Percentiles rank a stretch among this genome's conserved stretches.
Evolutionary conservation across 148 eudicot genomes (phyloP).

Genomic region (Suaeda aralocaspica): DNA sequence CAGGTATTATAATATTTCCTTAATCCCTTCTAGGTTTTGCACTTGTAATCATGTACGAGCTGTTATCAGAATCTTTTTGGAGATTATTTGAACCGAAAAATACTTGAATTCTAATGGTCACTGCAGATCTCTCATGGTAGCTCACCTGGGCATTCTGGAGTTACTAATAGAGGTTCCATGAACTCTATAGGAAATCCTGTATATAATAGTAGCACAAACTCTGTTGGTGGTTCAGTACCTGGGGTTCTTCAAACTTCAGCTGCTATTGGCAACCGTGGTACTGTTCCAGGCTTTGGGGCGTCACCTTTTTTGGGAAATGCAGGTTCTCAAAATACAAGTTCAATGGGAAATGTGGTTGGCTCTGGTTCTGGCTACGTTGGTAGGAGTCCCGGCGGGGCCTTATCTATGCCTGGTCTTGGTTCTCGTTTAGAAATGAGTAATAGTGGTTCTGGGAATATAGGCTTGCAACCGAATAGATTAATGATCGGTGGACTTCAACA

Average conservation of each 20-base stretch:
- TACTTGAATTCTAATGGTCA: background rate
- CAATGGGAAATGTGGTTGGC: slow-evolving; percentile 64
- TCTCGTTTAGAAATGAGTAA: slow-evolving; percentile 68
- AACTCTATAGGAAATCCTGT: slow-evolving; percentile 75
- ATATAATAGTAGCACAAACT: slow-evolving; percentile 60
- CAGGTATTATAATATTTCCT: slow-evolving; percentile 35
- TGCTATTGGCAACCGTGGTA: slow-evolving; percentile 65
- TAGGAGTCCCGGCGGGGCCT: slow-evolving; percentile 80
- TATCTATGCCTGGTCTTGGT: slow-evolving; percentile 78
- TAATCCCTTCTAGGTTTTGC: no score
- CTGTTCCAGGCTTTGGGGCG: slow-evolving; percentile 76
- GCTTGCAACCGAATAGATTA: slow-evolving; percentile 74
- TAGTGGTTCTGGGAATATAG: slow-evolving; percentile 69
- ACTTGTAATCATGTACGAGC: background rate
- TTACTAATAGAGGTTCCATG: slow-evolving; percentile 81
- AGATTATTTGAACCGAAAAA: background rate
- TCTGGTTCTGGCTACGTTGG: slow-evolving; percentile 65
- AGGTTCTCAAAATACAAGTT: slow-evolving; percentile 64
- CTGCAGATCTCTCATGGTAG: slow-evolving; percentile 72
- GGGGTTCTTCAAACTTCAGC: slow-evolving; percentile 86
- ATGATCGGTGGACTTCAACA: slow-evolving; percentile 72
- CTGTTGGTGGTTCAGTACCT: slow-evolving; percentile 84
- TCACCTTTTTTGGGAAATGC: slow-evolving; percentile 77
- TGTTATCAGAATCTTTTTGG: background rate
- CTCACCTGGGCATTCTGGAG: slow-evolving; percentile 81